Evolutionary conservation across 1,284 basidiomycete species (phyloP).

Genomic region (Lignosus rhinocerotis): DNA sequence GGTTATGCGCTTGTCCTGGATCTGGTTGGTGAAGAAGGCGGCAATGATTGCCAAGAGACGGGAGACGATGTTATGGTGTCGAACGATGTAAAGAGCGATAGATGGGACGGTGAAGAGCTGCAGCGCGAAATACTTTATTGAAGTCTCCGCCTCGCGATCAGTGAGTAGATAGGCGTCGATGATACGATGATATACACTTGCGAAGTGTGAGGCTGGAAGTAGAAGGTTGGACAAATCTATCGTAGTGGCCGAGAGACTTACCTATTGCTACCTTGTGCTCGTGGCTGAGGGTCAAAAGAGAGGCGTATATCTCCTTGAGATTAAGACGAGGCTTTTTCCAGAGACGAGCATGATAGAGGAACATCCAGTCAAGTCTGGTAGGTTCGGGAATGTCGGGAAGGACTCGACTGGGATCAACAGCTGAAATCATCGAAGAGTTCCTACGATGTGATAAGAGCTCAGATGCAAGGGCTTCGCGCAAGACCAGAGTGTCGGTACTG

Average conservation of each 20-base stretch:
- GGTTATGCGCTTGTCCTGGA: slow-evolving; percentile 64
- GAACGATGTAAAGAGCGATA: slow-evolving; percentile 76
- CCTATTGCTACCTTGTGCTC: slow-evolving; percentile 80
- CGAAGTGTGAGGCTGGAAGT: slow-evolving; percentile 77
- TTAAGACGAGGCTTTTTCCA: slow-evolving; percentile 85
- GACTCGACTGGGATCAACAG: slow-evolving; percentile 40
- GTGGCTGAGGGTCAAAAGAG: slow-evolving; percentile 71
- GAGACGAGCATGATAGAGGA: slow-evolving; percentile 76
- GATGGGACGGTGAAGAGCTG: slow-evolving; percentile 90
- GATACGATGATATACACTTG: slow-evolving; percentile 82
- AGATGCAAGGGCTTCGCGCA: slow-evolving; percentile 72
- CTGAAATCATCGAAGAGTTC: slow-evolving; percentile 31
- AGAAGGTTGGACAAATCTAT: slow-evolving; percentile 2
- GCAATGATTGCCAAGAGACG: slow-evolving; percentile 81
- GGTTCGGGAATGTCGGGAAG: slow-evolving; percentile 55
- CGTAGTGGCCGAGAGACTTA: slow-evolving; percentile 35
- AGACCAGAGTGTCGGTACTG: slow-evolving; percentile 63
- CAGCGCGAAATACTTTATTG: slow-evolving; percentile 89
- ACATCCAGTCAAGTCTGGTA: slow-evolving; percentile 71
- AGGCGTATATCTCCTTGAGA: slow-evolving; percentile 82
- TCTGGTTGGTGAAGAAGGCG: slow-evolving; percentile 88
- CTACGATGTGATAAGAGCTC: slow-evolving; percentile 68
- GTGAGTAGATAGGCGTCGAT: slow-evolving; percentile 89
- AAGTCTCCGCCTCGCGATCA: slow-evolving; percentile 90
- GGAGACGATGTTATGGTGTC: slow-evolving; percentile 73